These are phyloP conservation scores for Lanmaoa rubissima DNA, from an alignment of 768 basidiomycete species.

Conservation along the genomic window DNA sequence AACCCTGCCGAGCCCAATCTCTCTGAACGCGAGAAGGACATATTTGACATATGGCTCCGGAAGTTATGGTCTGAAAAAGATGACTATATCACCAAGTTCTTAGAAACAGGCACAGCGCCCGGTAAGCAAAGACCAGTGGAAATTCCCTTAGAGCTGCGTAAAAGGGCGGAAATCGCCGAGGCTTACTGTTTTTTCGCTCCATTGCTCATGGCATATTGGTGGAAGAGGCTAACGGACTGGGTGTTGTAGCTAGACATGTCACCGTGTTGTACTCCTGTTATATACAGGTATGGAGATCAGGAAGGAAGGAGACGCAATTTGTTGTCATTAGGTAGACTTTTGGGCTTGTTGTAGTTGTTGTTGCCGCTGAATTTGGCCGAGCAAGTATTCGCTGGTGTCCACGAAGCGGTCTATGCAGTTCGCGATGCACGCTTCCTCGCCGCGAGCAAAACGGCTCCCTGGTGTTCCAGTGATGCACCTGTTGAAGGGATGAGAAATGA, in stretches of 20 bases:
- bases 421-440: slow-evolving; percentile 77
- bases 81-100: slow-evolving; percentile 64
- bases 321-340: slow-evolving; percentile 8
- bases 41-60: slow-evolving; percentile 84
- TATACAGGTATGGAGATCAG: slow-evolving; percentile 3
- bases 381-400: slow-evolving; percentile 81
- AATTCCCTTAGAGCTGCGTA: slow-evolving; percentile 60
- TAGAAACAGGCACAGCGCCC: slow-evolving; percentile 49
- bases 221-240: slow-evolving; percentile 36
- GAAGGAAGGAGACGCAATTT: background rate
- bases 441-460: slow-evolving; percentile 71
- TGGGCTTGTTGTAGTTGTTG: slow-evolving; percentile 47
- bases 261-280: slow-evolving; percentile 4
- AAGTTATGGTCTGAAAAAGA: slow-evolving; percentile 87
- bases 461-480: slow-evolving; percentile 84
- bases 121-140: slow-evolving; percentile 35
- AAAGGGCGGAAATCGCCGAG: slow-evolving; percentile 53
- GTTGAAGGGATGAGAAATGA: slow-evolving; percentile 13
- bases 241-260: slow-evolving; percentile 16
- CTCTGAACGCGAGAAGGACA: slow-evolving; percentile 53
- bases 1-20: slow-evolving; percentile 46
- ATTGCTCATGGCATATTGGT: slow-evolving; percentile 47
- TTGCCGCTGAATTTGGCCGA: slow-evolving; percentile 56
- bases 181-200: slow-evolving; percentile 76
- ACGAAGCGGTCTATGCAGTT: slow-evolving; percentile 94